Base-by-base conservation (phyloP, 129 eudicot genomes). In the Escallonia rubra region DNA sequence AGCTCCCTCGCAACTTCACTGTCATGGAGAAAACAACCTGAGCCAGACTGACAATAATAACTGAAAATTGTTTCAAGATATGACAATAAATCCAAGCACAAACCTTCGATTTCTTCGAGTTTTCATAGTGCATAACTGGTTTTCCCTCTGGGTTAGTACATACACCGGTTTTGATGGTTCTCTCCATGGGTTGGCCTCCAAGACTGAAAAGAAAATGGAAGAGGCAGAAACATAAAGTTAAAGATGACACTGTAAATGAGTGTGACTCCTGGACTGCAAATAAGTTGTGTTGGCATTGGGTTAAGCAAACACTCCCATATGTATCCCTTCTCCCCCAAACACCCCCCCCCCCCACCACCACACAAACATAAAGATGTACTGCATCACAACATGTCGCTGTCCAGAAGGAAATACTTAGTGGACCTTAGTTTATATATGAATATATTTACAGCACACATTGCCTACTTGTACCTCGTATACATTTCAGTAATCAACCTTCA, bases 1-100 rank as follows among this genome's bases (percentile, higher is more conserved):
- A 94, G 99, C 80, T 94, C 99, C 46, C 82, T 80, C 78, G 82
- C 99, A 76, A 94, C 97, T 81, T 94, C 99, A 79, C 99, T 90
- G 86, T 43, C 64, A 78, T 10, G 13, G 14, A 63, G 50, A 71
- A 71, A 57, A 66, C 2, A 2, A 39, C 54, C 23, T 68, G 34
- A 58, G 39, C 45, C 52, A 16, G 43, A 66, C 56, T 57, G 44
- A 58, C 13, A 2, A 49, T 6, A 47, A 46, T 16, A 51, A 16
- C 42, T 5, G 44, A 23, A 23, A 23, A 23, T 23, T 23, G 34
- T 23, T 44, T 43, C 10, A 8, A 7, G 40, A 39, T 51, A 59
- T 52, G 39, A 40, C 63, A 14, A 60, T 4, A n/a, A 69, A 43
- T 10, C 15, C n/a, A 64, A 60, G 12, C 65, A 46, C 72, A 64